phyloP scores from a whole-genome alignment of 163 green algal genomes.

The Chloromonas sp. region DNA sequence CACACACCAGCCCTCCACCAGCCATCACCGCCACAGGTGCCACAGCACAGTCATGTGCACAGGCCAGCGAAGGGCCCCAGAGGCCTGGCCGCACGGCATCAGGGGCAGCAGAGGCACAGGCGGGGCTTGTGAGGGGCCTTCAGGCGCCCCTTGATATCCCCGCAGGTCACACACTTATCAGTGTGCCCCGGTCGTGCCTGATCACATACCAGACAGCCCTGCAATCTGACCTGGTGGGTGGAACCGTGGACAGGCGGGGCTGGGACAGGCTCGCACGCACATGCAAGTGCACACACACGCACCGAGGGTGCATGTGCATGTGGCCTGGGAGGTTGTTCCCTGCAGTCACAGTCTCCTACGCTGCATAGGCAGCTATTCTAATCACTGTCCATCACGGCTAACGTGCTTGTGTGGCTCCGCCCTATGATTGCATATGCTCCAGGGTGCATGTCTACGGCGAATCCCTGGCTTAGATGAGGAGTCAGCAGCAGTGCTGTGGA shows the following conservation, averaged over 20 bases:
- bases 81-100: no score
- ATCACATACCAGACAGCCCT: conserved; percentile 36
- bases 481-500: conserved; percentile 39
- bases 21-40: no score
- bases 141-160: not conserved
- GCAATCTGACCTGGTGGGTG: conserved; percentile 33
- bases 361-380: not conserved
- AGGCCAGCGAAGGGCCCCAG: no score
- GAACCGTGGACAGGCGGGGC: not conserved
- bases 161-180: conserved; percentile 22
- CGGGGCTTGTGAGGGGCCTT: no score
- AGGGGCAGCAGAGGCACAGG: no score
- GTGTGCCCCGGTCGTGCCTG: conserved; percentile 23
- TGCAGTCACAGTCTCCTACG: not conserved
- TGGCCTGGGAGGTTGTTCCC: not conserved
- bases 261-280: not conserved
- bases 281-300: not conserved
- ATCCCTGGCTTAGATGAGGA: conserved; percentile 31
- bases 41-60: no score
- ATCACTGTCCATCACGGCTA: not conserved
- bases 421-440: not conserved
- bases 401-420: not conserved
- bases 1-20: no score
- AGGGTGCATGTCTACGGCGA: conserved; percentile 15
- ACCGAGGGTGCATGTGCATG: not conserved